Evolutionary conservation across 108 stramenopile species (phyloP).

Genomic region (Skeletonema marinoi): DNA sequence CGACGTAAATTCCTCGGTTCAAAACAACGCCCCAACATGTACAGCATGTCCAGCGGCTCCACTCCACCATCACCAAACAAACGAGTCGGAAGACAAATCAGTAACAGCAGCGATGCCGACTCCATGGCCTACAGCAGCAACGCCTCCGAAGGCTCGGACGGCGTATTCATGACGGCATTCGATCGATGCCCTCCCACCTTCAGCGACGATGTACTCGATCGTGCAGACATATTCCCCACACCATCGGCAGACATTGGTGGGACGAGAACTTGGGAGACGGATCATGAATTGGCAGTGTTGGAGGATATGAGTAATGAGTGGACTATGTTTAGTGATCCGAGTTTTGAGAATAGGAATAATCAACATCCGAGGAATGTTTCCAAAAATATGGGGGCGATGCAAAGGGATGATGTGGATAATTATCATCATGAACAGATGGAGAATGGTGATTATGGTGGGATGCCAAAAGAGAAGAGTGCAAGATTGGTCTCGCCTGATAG

Average conservation of each 20-base stretch:
- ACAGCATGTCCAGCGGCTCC: background rate
- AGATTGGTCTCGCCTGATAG: slow-evolving; percentile 1
- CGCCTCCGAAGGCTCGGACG: background rate
- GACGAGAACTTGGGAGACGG: background rate
- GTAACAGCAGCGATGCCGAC: background rate
- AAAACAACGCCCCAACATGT: background rate
- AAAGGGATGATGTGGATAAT: background rate
- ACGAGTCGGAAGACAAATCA: background rate
- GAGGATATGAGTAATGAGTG: slow-evolving; percentile 2
- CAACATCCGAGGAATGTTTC: background rate
- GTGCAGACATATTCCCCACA: background rate
- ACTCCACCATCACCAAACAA: background rate
- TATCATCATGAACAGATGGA: background rate
- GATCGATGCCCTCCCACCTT: background rate
- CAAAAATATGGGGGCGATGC: slow-evolving; percentile 1
- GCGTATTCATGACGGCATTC: background rate
- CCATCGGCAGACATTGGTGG: background rate
- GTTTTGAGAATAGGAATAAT: background rate
- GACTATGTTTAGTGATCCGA: slow-evolving; percentile 2
- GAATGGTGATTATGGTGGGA: background rate
- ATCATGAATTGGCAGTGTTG: background rate
- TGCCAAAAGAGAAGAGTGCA: background rate
- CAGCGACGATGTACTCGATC: background rate
- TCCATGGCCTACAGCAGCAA: background rate
- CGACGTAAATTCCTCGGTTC: background rate